Base-by-base conservation (phyloP, 495 filamentous ascomycete genomes). In the Astrothelium macrocarpum region DNA sequence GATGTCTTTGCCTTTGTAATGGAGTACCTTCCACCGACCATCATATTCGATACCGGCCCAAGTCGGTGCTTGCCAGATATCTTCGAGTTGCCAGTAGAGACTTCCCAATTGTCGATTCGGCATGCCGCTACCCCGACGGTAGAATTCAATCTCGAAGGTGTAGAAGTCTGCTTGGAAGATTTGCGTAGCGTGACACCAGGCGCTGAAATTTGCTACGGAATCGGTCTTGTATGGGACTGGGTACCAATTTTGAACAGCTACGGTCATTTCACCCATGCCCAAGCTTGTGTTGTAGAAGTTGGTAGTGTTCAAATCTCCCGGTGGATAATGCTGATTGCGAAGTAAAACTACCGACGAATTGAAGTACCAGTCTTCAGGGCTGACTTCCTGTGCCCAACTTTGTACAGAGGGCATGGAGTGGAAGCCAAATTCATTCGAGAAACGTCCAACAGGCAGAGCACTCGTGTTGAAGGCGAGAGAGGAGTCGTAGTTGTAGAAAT, bases 51-150 rank as follows among this genome's bases (percentile, higher is more conserved):
- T 83, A 0, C 83, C 75, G 63, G 85, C 82, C 85, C 85, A 88
- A 0, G 84, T 82, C 0, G 85, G 85, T 9, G 14, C 59, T 36
- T 49, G 34, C 85, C 85, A 87, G 67, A 87, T 83, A 72, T 87
- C 85, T 64, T 88, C 82, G 0, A 88, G 74, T 70, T 88, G 85
- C 86, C 86, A 88, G 70, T 88, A 88, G 9, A 88, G 70, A 4
- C 79, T 79, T 0, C 86, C 86, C 1, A 87, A 75, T 68, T 87
- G 84, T 2, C 82, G 77, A 53, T 87, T 78, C 0, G 81, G 83
- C 68, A 78, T 71, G 1, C 84, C 84, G 46, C 80, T 82, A 7
- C 85, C 85, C 25, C 82, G 78, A 4, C 85, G 84, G 68, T 88
- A 87, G 75, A 83, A 87, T 53, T 83, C 79, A 39, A 87, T 87